Percentiles rank a stretch among this genome's conserved stretches.
These are phyloP conservation scores for Cornus kousa DNA, from an alignment of 148 eudicot species.

Conservation along the genomic window DNA sequence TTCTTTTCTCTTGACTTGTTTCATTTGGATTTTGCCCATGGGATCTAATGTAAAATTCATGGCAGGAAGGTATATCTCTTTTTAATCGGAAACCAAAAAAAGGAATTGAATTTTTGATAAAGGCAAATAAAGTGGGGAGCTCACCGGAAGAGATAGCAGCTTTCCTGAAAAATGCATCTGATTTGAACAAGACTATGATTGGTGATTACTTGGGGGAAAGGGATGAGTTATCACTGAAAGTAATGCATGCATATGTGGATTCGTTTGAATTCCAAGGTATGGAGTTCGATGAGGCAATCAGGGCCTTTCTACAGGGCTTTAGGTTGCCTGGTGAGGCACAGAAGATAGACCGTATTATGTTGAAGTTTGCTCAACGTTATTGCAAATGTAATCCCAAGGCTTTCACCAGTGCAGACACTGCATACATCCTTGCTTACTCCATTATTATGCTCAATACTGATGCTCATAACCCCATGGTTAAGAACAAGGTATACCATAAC, in stretches of 20 bases:
- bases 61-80: slow-evolving; percentile 99
- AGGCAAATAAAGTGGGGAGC: slow-evolving; percentile 90
- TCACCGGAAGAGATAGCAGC: slow-evolving; percentile 86
- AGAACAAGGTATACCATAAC: slow-evolving; percentile 63
- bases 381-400: slow-evolving; percentile 96
- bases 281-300: slow-evolving; percentile 93
- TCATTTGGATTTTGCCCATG: not conserved
- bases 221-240: slow-evolving; percentile 90
- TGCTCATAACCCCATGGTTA: slow-evolving; percentile 98
- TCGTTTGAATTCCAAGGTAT: slow-evolving; percentile 83
- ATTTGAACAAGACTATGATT: slow-evolving; percentile 72
- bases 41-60: slow-evolving; percentile 40
- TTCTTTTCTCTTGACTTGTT: slow-evolving; percentile 8
- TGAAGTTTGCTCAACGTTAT: slow-evolving; percentile 95
- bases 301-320: slow-evolving; percentile 86
- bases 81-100: slow-evolving; percentile 94
- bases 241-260: slow-evolving; percentile 98
- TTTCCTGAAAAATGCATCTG: slow-evolving; percentile 85
- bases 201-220: slow-evolving; percentile 99
- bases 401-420: slow-evolving; percentile 96
- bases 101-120: slow-evolving; percentile 92
- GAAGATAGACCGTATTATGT: slow-evolving; percentile 95
- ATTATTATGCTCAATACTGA: slow-evolving; percentile 97
- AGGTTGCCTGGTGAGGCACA: slow-evolving; percentile 99
- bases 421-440: slow-evolving; percentile 98